These are phyloP conservation scores for Eudorina sp. DNA, from an alignment of 139 green algal species.

Conservation along the genomic window DNA sequence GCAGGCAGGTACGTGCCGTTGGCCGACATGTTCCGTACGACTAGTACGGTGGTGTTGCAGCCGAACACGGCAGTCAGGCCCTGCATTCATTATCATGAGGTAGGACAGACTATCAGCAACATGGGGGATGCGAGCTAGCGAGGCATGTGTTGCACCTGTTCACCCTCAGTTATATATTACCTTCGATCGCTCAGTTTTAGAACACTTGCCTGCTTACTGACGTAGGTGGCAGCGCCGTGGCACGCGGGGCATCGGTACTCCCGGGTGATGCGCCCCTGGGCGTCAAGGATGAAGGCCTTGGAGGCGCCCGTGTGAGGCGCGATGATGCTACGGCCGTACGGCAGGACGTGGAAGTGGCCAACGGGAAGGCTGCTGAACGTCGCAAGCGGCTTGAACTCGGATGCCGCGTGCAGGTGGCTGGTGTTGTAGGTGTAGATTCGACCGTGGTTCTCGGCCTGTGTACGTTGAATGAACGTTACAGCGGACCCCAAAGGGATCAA, in stretches of 20 bases:
- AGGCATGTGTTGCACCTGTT: no score
- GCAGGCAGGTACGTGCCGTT: neutral
- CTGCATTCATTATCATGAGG: neutral
- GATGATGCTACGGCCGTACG: neutral
- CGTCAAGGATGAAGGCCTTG: neutral
- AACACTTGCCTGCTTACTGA: neutral
- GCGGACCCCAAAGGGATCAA: no score
- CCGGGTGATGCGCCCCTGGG: neutral
- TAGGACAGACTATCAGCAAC: neutral
- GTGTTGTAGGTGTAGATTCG: neutral
- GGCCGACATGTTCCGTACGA: neutral
- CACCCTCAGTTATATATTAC: no score
- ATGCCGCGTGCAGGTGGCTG: neutral
- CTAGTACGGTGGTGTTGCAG: constrained; percentile 13
- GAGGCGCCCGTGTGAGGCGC: neutral
- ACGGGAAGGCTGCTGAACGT: neutral
- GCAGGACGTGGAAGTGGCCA: constrained; percentile 24
- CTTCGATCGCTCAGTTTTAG: neutral
- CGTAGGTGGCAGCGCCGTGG: constrained; percentile 11
- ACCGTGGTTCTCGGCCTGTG: constrained; percentile 26
- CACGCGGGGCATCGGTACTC: neutral
- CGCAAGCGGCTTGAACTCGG: neutral
- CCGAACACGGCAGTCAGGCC: constrained; percentile 9
- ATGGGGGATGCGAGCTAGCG: no score
- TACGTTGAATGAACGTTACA: neutral